Evolutionary conservation across 1,139 yeast species (phyloP).

Genomic region (Debaryomyces udenii): DNA sequence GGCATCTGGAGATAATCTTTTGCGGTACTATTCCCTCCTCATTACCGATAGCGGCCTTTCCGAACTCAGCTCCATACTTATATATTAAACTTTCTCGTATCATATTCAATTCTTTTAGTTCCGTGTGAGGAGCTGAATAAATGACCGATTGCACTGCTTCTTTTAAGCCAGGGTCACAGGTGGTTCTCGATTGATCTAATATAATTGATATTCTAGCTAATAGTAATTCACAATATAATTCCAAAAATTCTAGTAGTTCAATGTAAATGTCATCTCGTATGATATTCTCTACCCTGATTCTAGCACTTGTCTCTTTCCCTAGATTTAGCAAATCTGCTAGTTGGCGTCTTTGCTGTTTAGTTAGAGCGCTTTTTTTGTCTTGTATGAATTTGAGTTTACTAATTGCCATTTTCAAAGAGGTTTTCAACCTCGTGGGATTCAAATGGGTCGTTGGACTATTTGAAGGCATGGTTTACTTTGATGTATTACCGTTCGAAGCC

Average conservation of each 20-base stretch:
- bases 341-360: slow-evolving; percentile 77
- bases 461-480: slow-evolving; percentile 3
- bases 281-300: slow-evolving; percentile 81
- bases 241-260: slow-evolving; percentile 78
- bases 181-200: slow-evolving; percentile 36
- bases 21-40: slow-evolving; percentile 58
- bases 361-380: slow-evolving; percentile 77
- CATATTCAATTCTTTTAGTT: slow-evolving; percentile 67
- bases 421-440: slow-evolving; percentile 56
- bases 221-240: slow-evolving; percentile 80
- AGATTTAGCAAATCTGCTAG: slow-evolving; percentile 71
- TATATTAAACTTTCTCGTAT: slow-evolving; percentile 64
- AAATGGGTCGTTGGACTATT: slow-evolving; percentile 36
- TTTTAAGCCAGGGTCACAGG: slow-evolving; percentile 64
- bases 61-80: slow-evolving; percentile 67
- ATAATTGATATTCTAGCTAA: slow-evolving; percentile 72
- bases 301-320: slow-evolving; percentile 83
- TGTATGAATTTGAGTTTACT: slow-evolving; percentile 79
- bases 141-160: slow-evolving; percentile 78
- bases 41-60: slow-evolving; percentile 64
- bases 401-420: slow-evolving; percentile 77
- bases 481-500: neutral
- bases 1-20: slow-evolving; percentile 64
- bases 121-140: slow-evolving; percentile 72
- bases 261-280: slow-evolving; percentile 83